Base-by-base conservation (phyloP, 208 protist genomes). In the Wallacemonas rigidus region DNA sequence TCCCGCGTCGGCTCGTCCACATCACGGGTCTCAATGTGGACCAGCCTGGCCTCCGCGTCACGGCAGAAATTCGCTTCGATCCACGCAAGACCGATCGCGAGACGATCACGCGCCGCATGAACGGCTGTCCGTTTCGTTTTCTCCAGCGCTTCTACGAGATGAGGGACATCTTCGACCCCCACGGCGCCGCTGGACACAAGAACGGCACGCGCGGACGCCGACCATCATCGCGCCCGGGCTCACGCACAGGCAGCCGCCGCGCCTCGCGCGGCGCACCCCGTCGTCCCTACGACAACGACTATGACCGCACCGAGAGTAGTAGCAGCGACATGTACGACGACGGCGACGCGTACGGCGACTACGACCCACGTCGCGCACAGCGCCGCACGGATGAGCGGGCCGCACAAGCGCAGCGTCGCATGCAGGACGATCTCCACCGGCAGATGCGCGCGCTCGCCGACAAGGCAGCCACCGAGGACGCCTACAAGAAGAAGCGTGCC, bases 141-240 rank as follows among this genome's bases (percentile, higher is more conserved):
- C 79, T 95, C 40, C 82, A 90, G 68, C 85, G 88, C 61, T 76
- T 95, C 26, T 93, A 95, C 74, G 86, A 89, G 50, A 72, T 92
- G 69, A 85, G 88, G 14, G 80, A 93, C 55, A 60, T 80, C 36
- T 89, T 83, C 67, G 74, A 79, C 69, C 72, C 72, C 51, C 44
- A 50, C 43, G 75, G 15, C 53, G 67, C 67, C 8, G 12, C 6
- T n/a, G 43, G 26, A 26, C 26, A 14, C 64, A 35, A 26, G 41
- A 50, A 17, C 47, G 12, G 3, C 35, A 40, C 3, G n/a, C 48
- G 63, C 35, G 45, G 67, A 26, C 15, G 43, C 47, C 38, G 69
- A 40, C 5, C 26, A n/a, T 9, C n/a, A 7, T 53, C 56, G 43
- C 15, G 45, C 9, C 57, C 69, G 44, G 38, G 45, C 44, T 67